Percentiles rank a stretch among this genome's conserved stretches.
phyloP scores from a whole-genome alignment of 2,329 filamentous ascomycete genomes.

The Fusarium haematococcum region DNA sequence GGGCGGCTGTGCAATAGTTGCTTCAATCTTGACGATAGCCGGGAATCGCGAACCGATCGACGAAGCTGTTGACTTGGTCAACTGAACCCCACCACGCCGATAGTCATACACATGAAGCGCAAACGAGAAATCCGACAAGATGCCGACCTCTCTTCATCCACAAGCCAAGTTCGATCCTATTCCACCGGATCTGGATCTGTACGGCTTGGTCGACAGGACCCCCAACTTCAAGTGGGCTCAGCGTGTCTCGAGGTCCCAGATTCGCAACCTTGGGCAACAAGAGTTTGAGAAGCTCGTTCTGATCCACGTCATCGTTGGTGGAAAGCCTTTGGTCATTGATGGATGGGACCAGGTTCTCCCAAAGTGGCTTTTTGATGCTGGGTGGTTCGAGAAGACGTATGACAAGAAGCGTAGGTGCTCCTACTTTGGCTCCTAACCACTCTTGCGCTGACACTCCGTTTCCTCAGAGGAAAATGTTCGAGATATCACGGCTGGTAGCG shows the following conservation, averaged over 20 bases:
- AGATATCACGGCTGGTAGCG: conserved; percentile 78
- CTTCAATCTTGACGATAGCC: not conserved
- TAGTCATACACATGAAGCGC: conserved; percentile 7
- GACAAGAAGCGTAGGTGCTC: conserved; percentile 77
- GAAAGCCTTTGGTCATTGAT: conserved; percentile 90
- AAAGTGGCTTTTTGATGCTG: conserved; percentile 79
- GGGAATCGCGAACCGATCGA: not conserved
- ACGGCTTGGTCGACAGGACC: conserved; percentile 78
- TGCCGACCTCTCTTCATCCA: conserved; percentile 81
- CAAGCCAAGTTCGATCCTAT: conserved; percentile 94
- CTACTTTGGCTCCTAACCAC: not conserved
- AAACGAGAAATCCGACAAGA: conserved; percentile 54
- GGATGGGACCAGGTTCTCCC: conserved; percentile 85
- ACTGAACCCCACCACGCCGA: conserved; percentile 8
- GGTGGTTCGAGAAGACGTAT: conserved; percentile 84
- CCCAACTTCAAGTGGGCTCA: conserved; percentile 90
- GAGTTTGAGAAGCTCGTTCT: conserved; percentile 88
- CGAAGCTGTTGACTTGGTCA: not conserved
- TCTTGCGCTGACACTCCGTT: conserved; percentile 32
- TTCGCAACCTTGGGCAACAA: conserved; percentile 79
- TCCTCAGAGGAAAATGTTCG: conserved; percentile 82
- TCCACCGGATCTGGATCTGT: conserved; percentile 84
- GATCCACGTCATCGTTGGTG: conserved; percentile 84
- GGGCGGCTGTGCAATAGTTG: not conserved
- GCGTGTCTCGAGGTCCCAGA: conserved; percentile 81